Percentiles rank a stretch among this genome's conserved stretches.
These are phyloP conservation scores for Sphaerulina musiva DNA, from an alignment of 2,329 filamentous ascomycete species.

Conservation along the genomic window DNA sequence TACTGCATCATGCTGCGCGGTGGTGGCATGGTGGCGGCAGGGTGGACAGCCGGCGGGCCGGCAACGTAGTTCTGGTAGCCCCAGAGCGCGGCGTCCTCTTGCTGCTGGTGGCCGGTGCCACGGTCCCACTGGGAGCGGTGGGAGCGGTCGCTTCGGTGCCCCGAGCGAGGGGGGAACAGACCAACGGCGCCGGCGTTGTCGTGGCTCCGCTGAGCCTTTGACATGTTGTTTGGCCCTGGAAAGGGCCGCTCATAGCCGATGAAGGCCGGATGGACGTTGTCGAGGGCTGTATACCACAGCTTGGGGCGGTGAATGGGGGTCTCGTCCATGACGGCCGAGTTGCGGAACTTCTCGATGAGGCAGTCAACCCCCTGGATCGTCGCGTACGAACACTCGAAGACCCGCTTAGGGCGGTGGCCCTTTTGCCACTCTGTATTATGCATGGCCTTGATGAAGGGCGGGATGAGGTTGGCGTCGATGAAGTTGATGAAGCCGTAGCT, in stretches of 20 bases:
- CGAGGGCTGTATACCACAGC: conserved; percentile 54
- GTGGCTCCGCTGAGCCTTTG: conserved; percentile 79
- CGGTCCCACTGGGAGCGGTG: conserved; percentile 74
- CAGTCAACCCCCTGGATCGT: conserved; percentile 92
- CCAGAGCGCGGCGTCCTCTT: conserved; percentile 26
- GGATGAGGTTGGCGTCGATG: conserved; percentile 66
- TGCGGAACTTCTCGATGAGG: conserved; percentile 89
- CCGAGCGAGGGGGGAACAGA: conserved; percentile 74
- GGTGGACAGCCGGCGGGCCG: background rate
- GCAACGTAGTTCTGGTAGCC: conserved; percentile 8
- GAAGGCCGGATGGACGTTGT: conserved; percentile 37
- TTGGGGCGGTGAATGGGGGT: conserved; percentile 75
- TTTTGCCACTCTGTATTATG: conserved; percentile 52
- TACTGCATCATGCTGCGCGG: background rate
- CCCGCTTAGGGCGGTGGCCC: conserved; percentile 59
- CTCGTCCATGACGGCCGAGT: conserved; percentile 93
- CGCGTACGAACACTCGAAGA: conserved; percentile 90
- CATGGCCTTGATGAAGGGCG: conserved; percentile 40
- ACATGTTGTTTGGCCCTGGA: conserved; percentile 72
- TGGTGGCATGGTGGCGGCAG: background rate
- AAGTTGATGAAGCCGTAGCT: conserved; percentile 99
- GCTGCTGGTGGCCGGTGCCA: conserved; percentile 52
- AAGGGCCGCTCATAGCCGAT: conserved; percentile 69
- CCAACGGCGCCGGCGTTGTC: conserved; percentile 83
- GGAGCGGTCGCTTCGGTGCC: conserved; percentile 62